A percentile compares a stretch with the other conserved stretches of the same genome.
Evolutionary conservation across 208 protist genomes (phyloP).

Genomic region (Tritrichomonas musculus): DNA sequence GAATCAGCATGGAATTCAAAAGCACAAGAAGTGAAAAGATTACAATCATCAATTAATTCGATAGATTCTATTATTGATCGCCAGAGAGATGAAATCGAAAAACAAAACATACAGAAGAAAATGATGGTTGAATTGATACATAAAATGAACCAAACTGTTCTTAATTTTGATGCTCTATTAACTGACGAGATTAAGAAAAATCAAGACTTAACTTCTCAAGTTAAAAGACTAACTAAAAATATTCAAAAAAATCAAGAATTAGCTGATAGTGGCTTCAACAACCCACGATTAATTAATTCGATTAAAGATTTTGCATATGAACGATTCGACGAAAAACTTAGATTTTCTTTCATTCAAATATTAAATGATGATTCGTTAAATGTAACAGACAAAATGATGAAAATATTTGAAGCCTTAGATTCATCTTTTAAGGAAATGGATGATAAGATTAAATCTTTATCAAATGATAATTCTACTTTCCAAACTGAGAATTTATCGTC

Average conservation of each 20-base stretch:
- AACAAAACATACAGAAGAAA: background rate
- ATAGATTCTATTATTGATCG: background rate
- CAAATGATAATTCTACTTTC: no score
- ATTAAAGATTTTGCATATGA: no score
- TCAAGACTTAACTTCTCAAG: background rate
- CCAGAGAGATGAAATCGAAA: background rate
- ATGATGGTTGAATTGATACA: background rate
- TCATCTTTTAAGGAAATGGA: no score
- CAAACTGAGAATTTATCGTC: no score
- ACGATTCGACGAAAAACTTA: no score
- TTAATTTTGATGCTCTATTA: background rate
- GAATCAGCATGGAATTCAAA: background rate
- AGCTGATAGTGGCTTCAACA: no score
- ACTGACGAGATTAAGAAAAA: background rate
- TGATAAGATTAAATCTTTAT: no score
- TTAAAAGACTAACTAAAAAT: background rate
- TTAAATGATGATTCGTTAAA: no score
- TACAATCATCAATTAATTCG: background rate
- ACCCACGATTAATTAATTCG: no score
- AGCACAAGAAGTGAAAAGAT: background rate
- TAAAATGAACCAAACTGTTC: background rate
- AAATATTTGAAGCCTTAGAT: no score
- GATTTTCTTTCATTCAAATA: no score
- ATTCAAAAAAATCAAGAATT: background rate
- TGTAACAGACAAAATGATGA: no score